Evolutionary conservation across 768 basidiomycete species (phyloP).

Genomic region (Pleurotus pulmonarius): DNA sequence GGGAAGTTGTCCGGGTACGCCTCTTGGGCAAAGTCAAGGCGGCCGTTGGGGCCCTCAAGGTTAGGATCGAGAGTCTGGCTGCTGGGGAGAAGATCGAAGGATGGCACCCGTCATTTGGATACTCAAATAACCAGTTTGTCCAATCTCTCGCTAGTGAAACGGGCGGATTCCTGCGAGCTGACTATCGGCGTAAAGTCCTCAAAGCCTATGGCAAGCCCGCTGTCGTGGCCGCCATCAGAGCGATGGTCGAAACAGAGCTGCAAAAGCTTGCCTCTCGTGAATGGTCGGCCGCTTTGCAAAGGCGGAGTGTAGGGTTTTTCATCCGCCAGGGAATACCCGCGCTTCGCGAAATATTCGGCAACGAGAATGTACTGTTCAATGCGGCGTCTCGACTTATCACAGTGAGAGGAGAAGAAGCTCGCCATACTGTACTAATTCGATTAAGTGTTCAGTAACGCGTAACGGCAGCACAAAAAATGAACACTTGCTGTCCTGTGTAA

Average conservation of each 20-base stretch:
- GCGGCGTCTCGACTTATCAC: constrained; percentile 34
- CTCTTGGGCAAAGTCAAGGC: constrained; percentile 30
- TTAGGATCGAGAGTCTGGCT: constrained; percentile 52
- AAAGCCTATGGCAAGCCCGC: constrained; percentile 12
- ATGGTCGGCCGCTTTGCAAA: constrained; percentile 33
- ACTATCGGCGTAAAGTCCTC: constrained; percentile 41
- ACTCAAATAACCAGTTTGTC: constrained; percentile 26
- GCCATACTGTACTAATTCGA: too few relatives aligned
- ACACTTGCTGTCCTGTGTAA: too few relatives aligned
- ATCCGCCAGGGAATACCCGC: constrained; percentile 43
- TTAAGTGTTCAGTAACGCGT: too few relatives aligned
- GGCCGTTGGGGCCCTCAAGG: constrained; percentile 56
- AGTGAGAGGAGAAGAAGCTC: constrained; percentile 54
- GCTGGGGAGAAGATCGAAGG: constrained; percentile 45
- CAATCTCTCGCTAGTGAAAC: constrained; percentile 27
- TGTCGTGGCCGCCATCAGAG: too few relatives aligned
- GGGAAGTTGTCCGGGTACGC: constrained; percentile 14
- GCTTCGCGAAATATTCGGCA: constrained; percentile 50
- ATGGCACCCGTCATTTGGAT: constrained; percentile 37
- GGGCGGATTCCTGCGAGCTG: constrained; percentile 39
- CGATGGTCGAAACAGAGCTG: too few relatives aligned
- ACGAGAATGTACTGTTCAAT: constrained; percentile 47
- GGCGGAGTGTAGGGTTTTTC: constrained; percentile 44
- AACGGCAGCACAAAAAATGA: too few relatives aligned
- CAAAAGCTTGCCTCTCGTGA: too few relatives aligned